These are phyloP conservation scores for Wickerhamomyces strasburgensis DNA, from an alignment of 805 yeast genomes.

Conservation along the genomic window DNA sequence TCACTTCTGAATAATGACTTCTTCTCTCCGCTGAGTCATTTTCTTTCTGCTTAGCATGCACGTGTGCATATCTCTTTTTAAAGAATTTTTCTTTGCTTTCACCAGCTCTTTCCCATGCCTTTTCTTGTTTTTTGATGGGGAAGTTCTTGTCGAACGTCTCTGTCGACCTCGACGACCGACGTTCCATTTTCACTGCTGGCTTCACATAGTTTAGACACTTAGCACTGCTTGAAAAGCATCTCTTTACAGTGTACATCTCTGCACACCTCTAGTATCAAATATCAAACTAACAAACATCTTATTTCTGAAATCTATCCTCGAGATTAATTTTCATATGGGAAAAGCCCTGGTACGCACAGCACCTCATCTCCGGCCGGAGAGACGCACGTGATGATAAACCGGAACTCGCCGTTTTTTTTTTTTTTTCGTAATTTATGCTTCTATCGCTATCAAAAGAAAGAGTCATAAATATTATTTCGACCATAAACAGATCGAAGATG, in stretches of 20 bases:
- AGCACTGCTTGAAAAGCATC: conserved; percentile 3
- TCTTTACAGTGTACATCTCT: not conserved
- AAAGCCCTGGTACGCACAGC: too few species aligned
- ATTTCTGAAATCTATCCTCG: too few species aligned
- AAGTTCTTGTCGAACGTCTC: conserved; percentile 39
- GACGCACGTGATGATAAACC: too few species aligned
- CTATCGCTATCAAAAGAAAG: too few species aligned
- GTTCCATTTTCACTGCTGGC: conserved; percentile 14
- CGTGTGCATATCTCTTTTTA: conserved; percentile 57
- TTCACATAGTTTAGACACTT: conserved; percentile 5
- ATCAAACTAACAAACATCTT: too few species aligned
- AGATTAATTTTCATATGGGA: too few species aligned
- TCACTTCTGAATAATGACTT: conserved; percentile 16
- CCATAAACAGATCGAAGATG: conserved; percentile 1
- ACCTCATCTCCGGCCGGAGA: not conserved
- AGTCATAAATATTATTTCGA: conserved; percentile 2
- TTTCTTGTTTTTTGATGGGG: conserved; percentile 33
- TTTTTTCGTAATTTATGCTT: too few species aligned
- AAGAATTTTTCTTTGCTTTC: conserved; percentile 61
- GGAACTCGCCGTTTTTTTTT: too few species aligned
- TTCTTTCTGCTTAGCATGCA: conserved; percentile 43
- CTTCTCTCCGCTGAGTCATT: conserved; percentile 16
- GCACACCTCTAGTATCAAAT: too few species aligned
- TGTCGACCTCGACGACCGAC: conserved; percentile 1
- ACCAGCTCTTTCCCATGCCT: conserved; percentile 66